Conservation (phyloP, 768 basidiomycete species). For the Rubroboletus pulcherrimus region DNA sequence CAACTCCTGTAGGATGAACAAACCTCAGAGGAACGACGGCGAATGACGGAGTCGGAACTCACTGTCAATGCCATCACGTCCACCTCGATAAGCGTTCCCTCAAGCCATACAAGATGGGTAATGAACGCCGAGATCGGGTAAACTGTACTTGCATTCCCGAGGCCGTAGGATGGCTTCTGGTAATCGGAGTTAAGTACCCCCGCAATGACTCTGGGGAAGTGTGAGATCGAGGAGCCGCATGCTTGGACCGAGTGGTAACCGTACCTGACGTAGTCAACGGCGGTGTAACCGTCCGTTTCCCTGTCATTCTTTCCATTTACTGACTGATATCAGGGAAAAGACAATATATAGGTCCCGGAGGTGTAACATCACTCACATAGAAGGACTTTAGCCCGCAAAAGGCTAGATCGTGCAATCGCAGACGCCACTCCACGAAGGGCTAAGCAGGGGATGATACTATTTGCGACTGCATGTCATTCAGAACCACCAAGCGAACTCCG, state of each 20-base stretch:
- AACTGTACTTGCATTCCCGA: conserved; percentile 55
- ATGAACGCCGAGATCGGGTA: conserved; percentile 80
- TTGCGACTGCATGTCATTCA: conserved; percentile 1
- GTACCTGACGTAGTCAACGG: conserved; percentile 71
- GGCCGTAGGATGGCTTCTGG: conserved; percentile 45
- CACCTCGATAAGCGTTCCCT: conserved; percentile 57
- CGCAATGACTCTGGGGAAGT: conserved; percentile 53
- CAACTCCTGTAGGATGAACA: conserved; percentile 37
- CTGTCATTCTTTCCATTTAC: conserved; percentile 88
- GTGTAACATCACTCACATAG: conserved; percentile 53
- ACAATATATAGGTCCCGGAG: not conserved
- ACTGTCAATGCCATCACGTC: conserved; percentile 63
- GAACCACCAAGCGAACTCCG: conserved; percentile 2
- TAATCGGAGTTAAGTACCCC: conserved; percentile 66
- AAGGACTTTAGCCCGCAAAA: conserved; percentile 77
- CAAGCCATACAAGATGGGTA: conserved; percentile 79
- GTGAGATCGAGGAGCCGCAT: conserved; percentile 5
- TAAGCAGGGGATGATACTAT: conserved; percentile 87
- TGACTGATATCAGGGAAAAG: conserved; percentile 29
- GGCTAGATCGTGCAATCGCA: conserved; percentile 69
- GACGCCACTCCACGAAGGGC: conserved; percentile 77
- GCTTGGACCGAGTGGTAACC: conserved; percentile 4
- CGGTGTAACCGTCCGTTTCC: conserved; percentile 83
- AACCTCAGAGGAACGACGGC: not conserved
- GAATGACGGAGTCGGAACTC: conserved; percentile 22